Conservation (phyloP, 306 rosid species). For the Abrus pulchellus region DNA sequence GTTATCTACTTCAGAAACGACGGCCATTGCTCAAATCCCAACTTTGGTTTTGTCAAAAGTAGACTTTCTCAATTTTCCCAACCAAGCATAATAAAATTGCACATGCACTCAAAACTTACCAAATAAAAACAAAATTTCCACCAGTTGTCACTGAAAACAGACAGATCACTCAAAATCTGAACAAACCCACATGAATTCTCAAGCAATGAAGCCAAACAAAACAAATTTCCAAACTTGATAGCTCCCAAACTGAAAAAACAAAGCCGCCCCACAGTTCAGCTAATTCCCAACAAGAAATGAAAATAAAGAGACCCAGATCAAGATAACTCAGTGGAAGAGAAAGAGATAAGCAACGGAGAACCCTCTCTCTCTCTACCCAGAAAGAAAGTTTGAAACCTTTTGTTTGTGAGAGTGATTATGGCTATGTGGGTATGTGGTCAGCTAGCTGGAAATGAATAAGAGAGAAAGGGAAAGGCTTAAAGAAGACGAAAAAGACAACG, state of each 20-base stretch:
- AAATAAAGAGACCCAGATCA: neutral
- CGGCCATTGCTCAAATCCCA: neutral
- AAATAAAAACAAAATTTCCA: conserved; percentile 45
- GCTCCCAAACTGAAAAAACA: neutral
- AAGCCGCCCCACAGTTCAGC: conserved; percentile 5
- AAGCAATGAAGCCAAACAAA: conserved; percentile 46
- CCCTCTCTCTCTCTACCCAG: conserved; percentile 19
- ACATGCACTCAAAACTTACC: conserved; percentile 44
- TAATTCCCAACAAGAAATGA: conserved; percentile 10
- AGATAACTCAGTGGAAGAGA: neutral
- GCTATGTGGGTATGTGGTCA: conserved; percentile 4
- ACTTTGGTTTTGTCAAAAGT: conserved; percentile 3
- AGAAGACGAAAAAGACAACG: conserved; percentile 48
- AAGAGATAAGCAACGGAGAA: conserved; percentile 32
- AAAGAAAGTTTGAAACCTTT: neutral
- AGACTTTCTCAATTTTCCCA: conserved; percentile 31
- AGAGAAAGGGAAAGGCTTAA: conserved; percentile 29
- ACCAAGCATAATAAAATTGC: neutral
- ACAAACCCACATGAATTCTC: conserved; percentile 45
- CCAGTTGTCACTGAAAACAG: conserved; percentile 35
- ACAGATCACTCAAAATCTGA: conserved; percentile 40
- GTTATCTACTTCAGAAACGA: conserved; percentile 16
- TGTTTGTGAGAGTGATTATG: conserved; percentile 13
- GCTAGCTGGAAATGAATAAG: conserved; percentile 41
- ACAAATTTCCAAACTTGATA: conserved; percentile 33